These are phyloP conservation scores for Fusarium sp. DNA, from an alignment of 2,329 filamentous ascomycete genomes.

Conservation along the genomic window DNA sequence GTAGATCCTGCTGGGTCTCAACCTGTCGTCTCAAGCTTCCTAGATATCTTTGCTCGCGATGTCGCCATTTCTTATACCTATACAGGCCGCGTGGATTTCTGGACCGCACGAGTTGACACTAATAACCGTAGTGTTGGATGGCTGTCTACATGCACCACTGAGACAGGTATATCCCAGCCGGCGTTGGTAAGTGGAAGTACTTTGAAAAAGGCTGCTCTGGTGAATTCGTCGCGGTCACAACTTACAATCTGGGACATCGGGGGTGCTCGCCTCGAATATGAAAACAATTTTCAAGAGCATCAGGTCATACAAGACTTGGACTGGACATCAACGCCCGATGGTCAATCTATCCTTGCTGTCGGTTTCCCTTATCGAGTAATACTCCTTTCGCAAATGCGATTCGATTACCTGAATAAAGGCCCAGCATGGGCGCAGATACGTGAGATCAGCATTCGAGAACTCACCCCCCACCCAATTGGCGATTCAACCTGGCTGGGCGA, in stretches of 20 bases:
- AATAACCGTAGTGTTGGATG: constrained; percentile 75
- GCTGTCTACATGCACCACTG: constrained; percentile 83
- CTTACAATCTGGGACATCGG: constrained; percentile 93
- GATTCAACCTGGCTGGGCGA: constrained; percentile 92
- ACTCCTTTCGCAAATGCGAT: constrained; percentile 86
- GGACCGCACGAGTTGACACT: constrained; percentile 80
- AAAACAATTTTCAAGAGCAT: constrained; percentile 76
- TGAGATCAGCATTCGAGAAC: constrained; percentile 81
- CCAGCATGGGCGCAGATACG: constrained; percentile 90
- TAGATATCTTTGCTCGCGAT: constrained; percentile 88
- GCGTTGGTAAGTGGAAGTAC: constrained; percentile 86
- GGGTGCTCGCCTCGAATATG: constrained; percentile 82
- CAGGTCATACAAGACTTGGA: constrained; percentile 87
- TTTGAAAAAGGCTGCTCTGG: constrained; percentile 86
- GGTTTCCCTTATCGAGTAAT: constrained; percentile 89
- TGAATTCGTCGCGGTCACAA: constrained; percentile 76
- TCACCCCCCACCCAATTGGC: constrained; percentile 90
- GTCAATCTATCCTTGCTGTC: constrained; percentile 90
- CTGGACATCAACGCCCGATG: constrained; percentile 92
- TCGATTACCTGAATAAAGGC: constrained; percentile 88
- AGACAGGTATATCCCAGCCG: constrained; percentile 78
- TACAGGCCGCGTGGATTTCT: constrained; percentile 80
- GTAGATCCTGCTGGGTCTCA: constrained; percentile 86
- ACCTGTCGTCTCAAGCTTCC: constrained; percentile 77
- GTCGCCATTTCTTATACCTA: constrained; percentile 87